These are phyloP conservation scores for Auxenochlorella pyrenoidosa DNA, from an alignment of 139 green algal genomes.

Conservation along the genomic window DNA sequence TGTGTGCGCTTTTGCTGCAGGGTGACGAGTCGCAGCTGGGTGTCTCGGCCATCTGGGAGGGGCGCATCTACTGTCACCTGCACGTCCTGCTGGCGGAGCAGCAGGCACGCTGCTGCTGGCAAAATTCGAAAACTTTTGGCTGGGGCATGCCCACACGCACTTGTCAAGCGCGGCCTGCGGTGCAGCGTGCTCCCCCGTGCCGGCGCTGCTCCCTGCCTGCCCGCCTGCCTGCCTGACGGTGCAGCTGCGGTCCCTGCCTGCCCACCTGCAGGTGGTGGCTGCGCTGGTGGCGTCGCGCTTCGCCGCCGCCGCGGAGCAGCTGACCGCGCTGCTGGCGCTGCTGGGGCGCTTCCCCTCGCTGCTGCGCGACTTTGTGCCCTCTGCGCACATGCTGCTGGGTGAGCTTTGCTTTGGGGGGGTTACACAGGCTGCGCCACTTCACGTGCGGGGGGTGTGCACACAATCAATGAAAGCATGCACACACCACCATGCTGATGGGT, in stretches of 20 bases:
- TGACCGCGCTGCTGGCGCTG: neutral
- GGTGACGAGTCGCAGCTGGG: slow-evolving; percentile 8
- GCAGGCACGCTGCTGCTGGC: slow-evolving; percentile 1
- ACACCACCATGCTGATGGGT: too few relatives aligned
- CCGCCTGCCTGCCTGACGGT: too few relatives aligned
- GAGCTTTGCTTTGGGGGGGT: neutral
- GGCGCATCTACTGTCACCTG: slow-evolving; percentile 26
- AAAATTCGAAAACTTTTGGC: too few relatives aligned
- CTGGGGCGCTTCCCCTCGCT: slow-evolving; percentile 35
- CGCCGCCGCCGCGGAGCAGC: neutral
- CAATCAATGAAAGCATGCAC: too few relatives aligned
- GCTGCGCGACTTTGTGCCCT: slow-evolving; percentile 21
- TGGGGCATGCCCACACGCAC: too few relatives aligned
- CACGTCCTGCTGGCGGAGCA: slow-evolving; percentile 28
- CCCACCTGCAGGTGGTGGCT: neutral
- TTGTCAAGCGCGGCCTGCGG: too few relatives aligned
- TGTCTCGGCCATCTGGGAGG: slow-evolving; percentile 1
- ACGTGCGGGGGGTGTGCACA: too few relatives aligned
- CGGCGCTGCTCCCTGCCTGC: too few relatives aligned
- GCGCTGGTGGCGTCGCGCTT: slow-evolving; percentile 22
- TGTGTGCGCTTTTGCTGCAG: neutral
- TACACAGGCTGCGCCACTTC: too few relatives aligned
- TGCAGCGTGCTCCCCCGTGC: too few relatives aligned
- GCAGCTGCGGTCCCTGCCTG: too few relatives aligned
- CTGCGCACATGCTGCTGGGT: slow-evolving; percentile 39